A percentile compares a stretch with the other conserved stretches of the same genome.
Evolutionary conservation across 2,329 filamentous ascomycete species (phyloP).

Genomic region (Botrytis aclada): DNA sequence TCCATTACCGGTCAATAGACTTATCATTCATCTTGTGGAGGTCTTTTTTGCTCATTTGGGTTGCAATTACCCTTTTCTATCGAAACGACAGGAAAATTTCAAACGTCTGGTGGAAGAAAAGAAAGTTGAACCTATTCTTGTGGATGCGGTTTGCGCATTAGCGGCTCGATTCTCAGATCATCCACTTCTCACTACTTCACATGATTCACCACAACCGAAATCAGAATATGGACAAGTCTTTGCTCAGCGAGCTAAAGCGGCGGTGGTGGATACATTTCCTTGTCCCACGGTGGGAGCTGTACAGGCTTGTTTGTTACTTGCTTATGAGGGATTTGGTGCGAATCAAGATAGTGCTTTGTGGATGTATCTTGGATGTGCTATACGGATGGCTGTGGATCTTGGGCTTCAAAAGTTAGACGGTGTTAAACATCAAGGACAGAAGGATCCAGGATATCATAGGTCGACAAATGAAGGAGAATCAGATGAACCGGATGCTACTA

Average conservation of each 20-base stretch:
- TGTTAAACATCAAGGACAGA: conserved; percentile 51
- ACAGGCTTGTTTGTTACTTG: conserved; percentile 78
- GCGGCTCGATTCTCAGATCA: conserved; percentile 72
- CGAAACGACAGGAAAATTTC: conserved; percentile 60
- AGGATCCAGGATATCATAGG: conserved; percentile 37
- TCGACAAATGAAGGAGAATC: conserved; percentile 44
- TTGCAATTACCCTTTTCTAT: conserved; percentile 82
- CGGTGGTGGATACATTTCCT: conserved; percentile 77
- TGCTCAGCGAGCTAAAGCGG: conserved; percentile 77
- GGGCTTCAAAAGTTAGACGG: conserved; percentile 81
- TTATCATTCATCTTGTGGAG: conserved; percentile 74
- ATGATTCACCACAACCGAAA: conserved; percentile 48
- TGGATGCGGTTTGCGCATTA: conserved; percentile 80
- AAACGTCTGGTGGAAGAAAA: conserved; percentile 69
- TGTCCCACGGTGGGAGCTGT: conserved; percentile 81
- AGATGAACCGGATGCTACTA: conserved; percentile 38
- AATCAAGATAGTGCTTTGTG: conserved; percentile 86
- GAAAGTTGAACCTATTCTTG: conserved; percentile 58
- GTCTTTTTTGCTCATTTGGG: conserved; percentile 80
- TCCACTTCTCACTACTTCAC: conserved; percentile 49
- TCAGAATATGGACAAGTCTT: conserved; percentile 75
- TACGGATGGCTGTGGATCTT: conserved; percentile 76
- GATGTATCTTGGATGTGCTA: conserved; percentile 90
- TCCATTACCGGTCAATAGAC: conserved; percentile 63
- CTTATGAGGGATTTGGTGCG: conserved; percentile 85